Base-by-base conservation (phyloP, 2,329 filamentous ascomycete genomes). In the Seiridium cupressi region DNA sequence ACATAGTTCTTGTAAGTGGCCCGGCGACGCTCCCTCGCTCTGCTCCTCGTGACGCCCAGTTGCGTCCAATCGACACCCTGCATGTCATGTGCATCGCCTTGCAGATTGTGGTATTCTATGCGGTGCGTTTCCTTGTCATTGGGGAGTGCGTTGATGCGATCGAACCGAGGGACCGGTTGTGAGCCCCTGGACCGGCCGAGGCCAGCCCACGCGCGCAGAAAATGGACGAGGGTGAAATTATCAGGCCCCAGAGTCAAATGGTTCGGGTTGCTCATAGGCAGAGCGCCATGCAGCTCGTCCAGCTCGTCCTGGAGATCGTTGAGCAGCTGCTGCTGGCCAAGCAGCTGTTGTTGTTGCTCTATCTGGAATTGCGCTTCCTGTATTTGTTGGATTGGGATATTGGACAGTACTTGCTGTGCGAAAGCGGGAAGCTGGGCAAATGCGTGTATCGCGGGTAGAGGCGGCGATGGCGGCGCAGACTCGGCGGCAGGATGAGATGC, bases 1-100 rank as follows among this genome's bases (percentile, higher is more conserved):
- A 80, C 79, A 63, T 87, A 88, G 65, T 88, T 89, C 56, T 70
- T 78, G 66, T 87, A 89, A 1, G 78, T 82, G 11, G 70, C 61
- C 47, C 71, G 64, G 26, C 86, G 79, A 58, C 76, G 76, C 51
- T 76, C 69, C 32, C 84, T 77, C 3, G 84, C 86, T 32, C 77
- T 71, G 32, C 65, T 65, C 59, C 84, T 79, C 9, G 78, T 78
- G 2, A 85, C 81, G 2, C 80, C 80, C 63, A 88, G 72, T 10
- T 75, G 71, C 2, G 70, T 64, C 86, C 86, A 89, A 67, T 87
- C 72, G 42, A 89, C 75, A 55, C 85, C 84, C 66, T 89, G 86
- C 32, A 87, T 70, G 65, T 89, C 86, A 60, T 75, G 84, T 51
- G 65, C 58, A 53, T 88, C 84, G 1, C 84, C 85, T n/a, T 74